A percentile compares a stretch with the other conserved stretches of the same genome.
Conservation (phyloP, 148 eudicot genomes). For the Mesembryanthemum crystallinum region DNA sequence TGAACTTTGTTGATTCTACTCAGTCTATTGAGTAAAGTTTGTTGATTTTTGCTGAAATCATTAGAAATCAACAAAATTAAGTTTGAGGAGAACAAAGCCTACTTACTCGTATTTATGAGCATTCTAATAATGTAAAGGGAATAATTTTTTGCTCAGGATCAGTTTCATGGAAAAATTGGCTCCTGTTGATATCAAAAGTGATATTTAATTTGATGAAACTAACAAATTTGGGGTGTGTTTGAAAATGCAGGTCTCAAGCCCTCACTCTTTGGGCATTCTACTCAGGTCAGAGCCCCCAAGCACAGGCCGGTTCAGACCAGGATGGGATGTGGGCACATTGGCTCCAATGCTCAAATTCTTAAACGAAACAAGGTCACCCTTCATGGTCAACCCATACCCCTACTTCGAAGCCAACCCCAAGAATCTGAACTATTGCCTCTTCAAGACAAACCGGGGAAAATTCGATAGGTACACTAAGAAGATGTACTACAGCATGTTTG, state of each 20-base stretch:
- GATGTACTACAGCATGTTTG: conserved; percentile 63
- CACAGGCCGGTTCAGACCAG: conserved; percentile 57
- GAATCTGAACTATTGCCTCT: conserved; percentile 36
- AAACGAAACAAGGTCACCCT: conserved; percentile 58
- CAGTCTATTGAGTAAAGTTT: too few relatives aligned
- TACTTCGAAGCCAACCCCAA: conserved; percentile 51
- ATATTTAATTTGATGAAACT: conserved; percentile 7
- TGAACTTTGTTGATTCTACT: too few relatives aligned
- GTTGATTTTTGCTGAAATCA: too few relatives aligned
- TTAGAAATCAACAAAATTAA: too few relatives aligned
- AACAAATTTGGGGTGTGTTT: background rate
- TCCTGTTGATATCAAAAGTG: background rate
- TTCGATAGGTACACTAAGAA: conserved; percentile 40
- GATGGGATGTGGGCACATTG: conserved; percentile 52
- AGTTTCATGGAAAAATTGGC: background rate
- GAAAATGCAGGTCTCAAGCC: conserved; percentile 43
- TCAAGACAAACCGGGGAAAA: conserved; percentile 38
- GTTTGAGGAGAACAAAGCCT: too few relatives aligned
- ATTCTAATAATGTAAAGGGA: background rate
- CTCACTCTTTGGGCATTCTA: conserved; percentile 68
- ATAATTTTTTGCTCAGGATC: background rate
- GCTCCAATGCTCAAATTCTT: conserved; percentile 68
- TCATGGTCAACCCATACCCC: conserved; percentile 87
- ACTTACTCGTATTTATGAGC: too few relatives aligned
- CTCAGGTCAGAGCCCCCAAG: conserved; percentile 56